Percentiles rank a stretch among this genome's conserved stretches.
These are phyloP conservation scores for Neurospora intermedia DNA, from an alignment of 495 filamentous ascomycete species.

Conservation along the genomic window DNA sequence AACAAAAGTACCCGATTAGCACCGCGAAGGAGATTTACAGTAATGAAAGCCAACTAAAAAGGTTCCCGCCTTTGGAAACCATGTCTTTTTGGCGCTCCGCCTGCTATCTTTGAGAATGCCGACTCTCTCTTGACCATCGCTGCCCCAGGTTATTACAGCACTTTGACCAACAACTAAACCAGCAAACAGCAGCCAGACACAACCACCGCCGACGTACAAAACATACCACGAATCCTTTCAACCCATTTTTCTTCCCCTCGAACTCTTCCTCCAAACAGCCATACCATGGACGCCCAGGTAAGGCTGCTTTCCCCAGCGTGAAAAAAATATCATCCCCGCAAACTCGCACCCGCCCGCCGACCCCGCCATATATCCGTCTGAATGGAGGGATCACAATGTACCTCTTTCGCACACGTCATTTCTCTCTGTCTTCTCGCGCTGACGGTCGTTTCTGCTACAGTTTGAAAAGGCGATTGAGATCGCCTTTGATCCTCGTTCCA, in stretches of 20 bases:
- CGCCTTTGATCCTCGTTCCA: conserved; percentile 65
- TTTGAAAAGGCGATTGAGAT: conserved; percentile 89
- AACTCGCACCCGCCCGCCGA: conserved; percentile 1
- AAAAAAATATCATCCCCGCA: not conserved
- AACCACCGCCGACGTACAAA: conserved; percentile 7
- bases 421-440: not conserved
- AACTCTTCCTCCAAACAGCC: not conserved
- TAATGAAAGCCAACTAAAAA: conserved; percentile 12
- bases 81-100: conserved; percentile 21
- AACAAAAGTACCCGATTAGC: conserved; percentile 9
- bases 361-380: conserved; percentile 6
- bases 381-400: not conserved
- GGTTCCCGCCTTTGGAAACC: conserved; percentile 8
- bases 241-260: not conserved
- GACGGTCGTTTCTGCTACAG: conserved; percentile 32
- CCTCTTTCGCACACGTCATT: not conserved
- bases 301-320: conserved; percentile 1
- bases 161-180: conserved; percentile 5
- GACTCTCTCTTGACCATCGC: conserved; percentile 14
- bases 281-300: conserved; percentile 26
- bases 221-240: not conserved
- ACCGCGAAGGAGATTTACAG: not conserved
- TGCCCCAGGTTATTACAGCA: conserved; percentile 23
- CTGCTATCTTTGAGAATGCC: conserved; percentile 21
- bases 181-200: not conserved